Base-by-base conservation (phyloP, 306 rosid genomes). In the Lathyrus tuberosus region DNA sequence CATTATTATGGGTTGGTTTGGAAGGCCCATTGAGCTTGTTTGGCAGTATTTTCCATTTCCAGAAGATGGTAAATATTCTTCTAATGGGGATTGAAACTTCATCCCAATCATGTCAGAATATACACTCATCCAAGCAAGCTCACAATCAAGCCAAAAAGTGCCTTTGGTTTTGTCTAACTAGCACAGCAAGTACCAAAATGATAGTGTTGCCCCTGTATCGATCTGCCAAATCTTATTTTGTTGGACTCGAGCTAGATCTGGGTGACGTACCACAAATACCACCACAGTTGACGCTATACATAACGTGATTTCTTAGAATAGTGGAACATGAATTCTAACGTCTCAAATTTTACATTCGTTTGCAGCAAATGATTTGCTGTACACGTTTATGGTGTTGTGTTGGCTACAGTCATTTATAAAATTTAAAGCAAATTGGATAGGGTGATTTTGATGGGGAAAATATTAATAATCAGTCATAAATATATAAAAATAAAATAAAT, bases 111-210 rank as follows among this genome's bases (percentile, higher is more conserved):
- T 47, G 53, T 7, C 11, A 47, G 22, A 47, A 47, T 47, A 47
- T 47, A 47, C 11, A 47, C 15, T 15, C 53, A 47, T 15, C 51
- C 28, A 53, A 69, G 40, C 52, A 37, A 53, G 26, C 15, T 43
- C 37, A 31, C 46, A 2, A 30, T 57, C 10, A 54, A 10, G 5
- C 17, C 37, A 46, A 40, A 3, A 20, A 40, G 22, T 40, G 18
- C 5, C 51, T 35, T 15, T 47, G 38, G 61, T 72, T 61, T 61
- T 72, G 76, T 72, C 69, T 46, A 3, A 5, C 69, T 46, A 3
- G 9, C 14, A 37, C 17, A 47, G n/a, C 40, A 47, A 8, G 24
- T 61, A 47, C 28, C 42, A 33, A 12, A 7, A 10, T 53, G 26
- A 68, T 68, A 22, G 15, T 37, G 73, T 18, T 68, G 16, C 28